Conservation (phyloP, 352 stramenopile species). For the Globisporangium cederbergense region DNA sequence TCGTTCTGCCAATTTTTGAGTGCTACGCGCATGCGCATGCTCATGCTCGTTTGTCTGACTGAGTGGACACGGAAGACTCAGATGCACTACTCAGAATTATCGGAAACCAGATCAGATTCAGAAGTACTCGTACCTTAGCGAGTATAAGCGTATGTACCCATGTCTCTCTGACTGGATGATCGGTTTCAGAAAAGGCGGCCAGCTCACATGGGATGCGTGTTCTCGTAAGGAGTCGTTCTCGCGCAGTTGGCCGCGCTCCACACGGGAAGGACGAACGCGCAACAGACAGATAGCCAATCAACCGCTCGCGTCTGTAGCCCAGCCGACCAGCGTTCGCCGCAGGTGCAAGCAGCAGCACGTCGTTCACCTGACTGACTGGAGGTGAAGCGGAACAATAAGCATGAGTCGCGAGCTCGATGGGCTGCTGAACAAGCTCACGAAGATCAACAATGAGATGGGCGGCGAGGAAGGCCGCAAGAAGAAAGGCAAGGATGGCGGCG, state of each 20-base stretch:
- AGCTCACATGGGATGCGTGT: background rate
- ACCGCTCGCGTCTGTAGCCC: background rate
- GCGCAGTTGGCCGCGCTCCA: background rate
- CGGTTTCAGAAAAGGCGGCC: conserved; percentile 11
- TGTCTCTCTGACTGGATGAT: background rate
- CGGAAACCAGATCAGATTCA: no score
- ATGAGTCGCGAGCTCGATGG: conserved; percentile 82
- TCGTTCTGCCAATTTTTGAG: background rate
- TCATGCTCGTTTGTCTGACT: no score
- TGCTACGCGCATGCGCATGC: no score
- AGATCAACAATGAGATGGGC: conserved; percentile 81
- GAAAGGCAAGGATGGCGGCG: conserved; percentile 54
- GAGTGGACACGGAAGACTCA: no score
- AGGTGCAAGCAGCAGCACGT: background rate
- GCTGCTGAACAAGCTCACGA: conserved; percentile 63
- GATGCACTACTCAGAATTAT: no score
- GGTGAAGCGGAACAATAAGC: background rate
- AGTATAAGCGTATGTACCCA: conserved; percentile 13
- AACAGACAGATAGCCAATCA: background rate
- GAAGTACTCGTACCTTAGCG: background rate
- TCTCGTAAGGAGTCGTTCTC: background rate
- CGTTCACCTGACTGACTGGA: background rate
- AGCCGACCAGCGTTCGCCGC: background rate
- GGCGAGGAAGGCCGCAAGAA: conserved; percentile 69
- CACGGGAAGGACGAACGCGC: background rate